A percentile compares a stretch with the other conserved stretches of the same genome.
Evolutionary conservation across 306 rosid species (phyloP).

Genomic region (Senna tora): DNA sequence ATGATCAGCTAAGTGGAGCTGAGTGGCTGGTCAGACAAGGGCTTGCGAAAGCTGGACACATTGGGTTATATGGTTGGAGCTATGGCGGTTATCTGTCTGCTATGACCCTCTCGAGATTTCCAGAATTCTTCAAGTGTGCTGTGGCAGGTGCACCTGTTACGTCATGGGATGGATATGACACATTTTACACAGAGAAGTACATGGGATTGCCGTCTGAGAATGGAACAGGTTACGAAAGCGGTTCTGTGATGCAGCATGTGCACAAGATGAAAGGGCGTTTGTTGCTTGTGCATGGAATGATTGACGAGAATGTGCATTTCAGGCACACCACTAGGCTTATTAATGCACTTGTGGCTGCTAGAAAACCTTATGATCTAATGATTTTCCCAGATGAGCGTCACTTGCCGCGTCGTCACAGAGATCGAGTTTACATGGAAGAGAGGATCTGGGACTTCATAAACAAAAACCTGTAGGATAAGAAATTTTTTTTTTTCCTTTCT

Average conservation of each 20-base stretch:
- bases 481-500: slow-evolving; percentile 35
- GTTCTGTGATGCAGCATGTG: slow-evolving; percentile 81
- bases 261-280: slow-evolving; percentile 71
- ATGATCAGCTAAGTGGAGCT: slow-evolving; percentile 88
- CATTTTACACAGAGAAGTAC: slow-evolving; percentile 96
- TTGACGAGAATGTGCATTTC: slow-evolving; percentile 95
- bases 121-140: slow-evolving; percentile 79
- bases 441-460: slow-evolving; percentile 95
- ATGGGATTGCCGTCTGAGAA: slow-evolving; percentile 85
- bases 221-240: slow-evolving; percentile 49
- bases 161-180: slow-evolving; percentile 97
- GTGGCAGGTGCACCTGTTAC: slow-evolving; percentile 95
- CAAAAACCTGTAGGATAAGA: slow-evolving; percentile 61
- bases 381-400: slow-evolving; percentile 95
- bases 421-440: slow-evolving; percentile 91
- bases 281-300: slow-evolving; percentile 95
- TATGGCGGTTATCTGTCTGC: slow-evolving; percentile 96
- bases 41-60: slow-evolving; percentile 70
- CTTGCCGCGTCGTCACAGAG: slow-evolving; percentile 86
- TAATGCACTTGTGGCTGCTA: slow-evolving; percentile 81
- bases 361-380: slow-evolving; percentile 81
- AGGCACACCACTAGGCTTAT: slow-evolving; percentile 96
- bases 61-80: slow-evolving; percentile 99
- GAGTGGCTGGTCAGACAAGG: slow-evolving; percentile 88
- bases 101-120: slow-evolving; percentile 76